Base-by-base conservation (phyloP, 2,329 filamentous ascomycete genomes). In the Xylariaceae sp. region DNA sequence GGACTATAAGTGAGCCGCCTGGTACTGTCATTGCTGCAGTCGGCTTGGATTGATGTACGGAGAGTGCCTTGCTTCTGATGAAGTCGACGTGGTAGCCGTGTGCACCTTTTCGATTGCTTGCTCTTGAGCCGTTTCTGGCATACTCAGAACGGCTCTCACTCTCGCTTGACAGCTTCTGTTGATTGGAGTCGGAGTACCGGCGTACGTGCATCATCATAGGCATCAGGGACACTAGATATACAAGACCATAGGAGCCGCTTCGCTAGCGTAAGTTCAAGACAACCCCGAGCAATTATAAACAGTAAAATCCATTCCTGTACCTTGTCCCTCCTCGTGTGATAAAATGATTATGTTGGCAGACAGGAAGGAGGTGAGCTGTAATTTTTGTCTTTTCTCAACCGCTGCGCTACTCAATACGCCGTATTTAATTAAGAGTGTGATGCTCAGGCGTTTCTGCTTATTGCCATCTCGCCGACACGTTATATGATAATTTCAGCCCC, bases 181-280 rank as follows among this genome's bases (percentile, higher is more conserved):
- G 55, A 53, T 49, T 46, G 51, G 60, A 49, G 49, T 58, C 54
- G 57, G 60, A 60, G 57, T 61, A 55, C 54, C n/a, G 56, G 60
- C 22, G 22, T 27, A 61, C 54, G 58, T 60, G 53, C 44, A 48
- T 55, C 55, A 46, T 49, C 22, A 27, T 4, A 27, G 22, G 22
- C 22, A 27, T 5, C 22, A 27, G 4, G 22, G 57, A 55, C 58
- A 58, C 55, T 52, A 57, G 50, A 61, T 51, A 54, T 51, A 46
- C 49, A 47, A 52, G 46, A 55, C 47, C 42, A 44, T 47, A 46
- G 51, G 52, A 47, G 59, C 48, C 41, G 45, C 45, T 55, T 56
- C 40, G 45, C 45, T 52, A 46, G 55, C 52, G 45, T 52, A 50
- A 57, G 39, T 55, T 54, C 48, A 50, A 47, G 53, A 47, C 53